Evolutionary conservation across 2,329 filamentous ascomycete species (phyloP), one percentile per base, ranked within the genome.

Genomic region (Claviceps pusilla): DNA sequence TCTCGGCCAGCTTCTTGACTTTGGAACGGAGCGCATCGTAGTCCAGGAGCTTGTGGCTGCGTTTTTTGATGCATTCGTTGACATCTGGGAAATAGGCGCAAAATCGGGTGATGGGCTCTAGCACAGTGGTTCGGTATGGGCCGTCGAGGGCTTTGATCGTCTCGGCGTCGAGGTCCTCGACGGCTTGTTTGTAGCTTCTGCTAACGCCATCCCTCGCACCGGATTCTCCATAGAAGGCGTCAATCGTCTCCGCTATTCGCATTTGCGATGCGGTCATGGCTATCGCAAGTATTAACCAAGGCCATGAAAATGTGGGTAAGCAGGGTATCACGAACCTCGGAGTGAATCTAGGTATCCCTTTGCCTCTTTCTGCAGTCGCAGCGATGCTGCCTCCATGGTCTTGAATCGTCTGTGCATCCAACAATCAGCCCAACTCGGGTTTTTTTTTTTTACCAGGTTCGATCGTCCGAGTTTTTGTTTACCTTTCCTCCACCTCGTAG

Each of bases 231-330:
- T 98, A 98, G 71, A 98, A 98, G 45, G 93, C 93, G 72, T 98
- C 93, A 71, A 98, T 98, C 24, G 93, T 98, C 71, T 98, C 93
- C 60, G 93, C 93, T 69, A 98, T 97, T 66, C 91, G 86, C 91
- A 98, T 97, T 73, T 98, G 93, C 53, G 90, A 96, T 52, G 93
- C 91, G 16, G 93, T 98, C 93, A 98, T 98, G 61, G 93, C 91
- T 89, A 60, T 35, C 24, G 16, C 24, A 29, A 39, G 28, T 31
- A 16, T 50, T 55, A 53, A 42, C 31, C 16, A n/a, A 33, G 10
- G 41, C n/a, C 24, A 4, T 4, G 7, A 19, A 10, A 14, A n/a
- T 11, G n/a, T 31, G 46, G 33, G 31, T 16, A 28, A 24, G 7
- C 19, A 48, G 41, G 45, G 42, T 33, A 33, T 47, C 29, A 57